phyloP scores from a whole-genome alignment of 202 grass and related monocot species.

The Panicum hallii region DNA sequence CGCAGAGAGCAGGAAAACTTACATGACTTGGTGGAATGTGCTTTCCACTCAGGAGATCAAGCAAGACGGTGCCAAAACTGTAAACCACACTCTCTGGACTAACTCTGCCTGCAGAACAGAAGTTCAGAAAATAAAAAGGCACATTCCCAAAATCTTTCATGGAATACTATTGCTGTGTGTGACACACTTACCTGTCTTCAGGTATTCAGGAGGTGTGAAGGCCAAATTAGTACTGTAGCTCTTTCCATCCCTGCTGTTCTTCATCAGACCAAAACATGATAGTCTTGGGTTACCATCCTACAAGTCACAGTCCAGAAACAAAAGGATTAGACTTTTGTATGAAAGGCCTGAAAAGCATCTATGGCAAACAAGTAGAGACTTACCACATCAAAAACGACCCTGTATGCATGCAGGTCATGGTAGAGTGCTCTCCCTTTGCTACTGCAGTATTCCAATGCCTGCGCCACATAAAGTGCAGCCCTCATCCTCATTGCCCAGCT shows the following conservation, averaged over 20 bases:
- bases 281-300: slow-evolving; percentile 79
- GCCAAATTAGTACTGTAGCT: slow-evolving; percentile 95
- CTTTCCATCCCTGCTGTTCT: slow-evolving; percentile 93
- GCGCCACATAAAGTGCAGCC: slow-evolving; percentile 78
- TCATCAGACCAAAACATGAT: slow-evolving; percentile 92
- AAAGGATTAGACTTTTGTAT: slow-evolving; percentile 6
- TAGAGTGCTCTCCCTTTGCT: slow-evolving; percentile 70
- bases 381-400: slow-evolving; percentile 89
- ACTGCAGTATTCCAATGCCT: slow-evolving; percentile 78
- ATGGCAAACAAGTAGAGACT: slow-evolving; percentile 1
- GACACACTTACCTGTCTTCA: slow-evolving; percentile 67
- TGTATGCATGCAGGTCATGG: slow-evolving; percentile 90
- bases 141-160: not conserved
- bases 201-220: slow-evolving; percentile 89
- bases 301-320: slow-evolving; percentile 22
- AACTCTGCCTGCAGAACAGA: slow-evolving; percentile 74
- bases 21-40: slow-evolving; percentile 97
- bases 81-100: slow-evolving; percentile 87
- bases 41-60: slow-evolving; percentile 97
- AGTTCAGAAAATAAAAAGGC: slow-evolving; percentile 30
- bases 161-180: slow-evolving; percentile 1
- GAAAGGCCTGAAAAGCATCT: slow-evolving; percentile 4
- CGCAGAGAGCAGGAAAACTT: slow-evolving; percentile 35
- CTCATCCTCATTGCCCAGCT: slow-evolving; percentile 84
- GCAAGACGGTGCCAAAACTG: slow-evolving; percentile 93